Conservation (phyloP, 2,329 filamentous ascomycete species). For the Penicillium sumatraense region DNA sequence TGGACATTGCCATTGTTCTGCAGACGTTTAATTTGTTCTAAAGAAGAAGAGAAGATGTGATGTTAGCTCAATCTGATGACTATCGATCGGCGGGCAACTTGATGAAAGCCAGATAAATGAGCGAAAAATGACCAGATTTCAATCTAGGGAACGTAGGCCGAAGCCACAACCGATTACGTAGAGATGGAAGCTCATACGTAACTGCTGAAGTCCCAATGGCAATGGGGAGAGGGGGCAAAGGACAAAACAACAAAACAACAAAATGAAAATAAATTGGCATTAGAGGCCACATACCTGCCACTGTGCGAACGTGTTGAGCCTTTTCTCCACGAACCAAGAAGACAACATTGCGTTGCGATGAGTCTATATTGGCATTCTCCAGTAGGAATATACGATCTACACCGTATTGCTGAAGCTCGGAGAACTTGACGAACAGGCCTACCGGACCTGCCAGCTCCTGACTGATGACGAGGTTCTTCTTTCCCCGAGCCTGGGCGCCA, state of each 20-base stretch:
- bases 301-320: slow-evolving; percentile 77
- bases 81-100: slow-evolving; percentile 42
- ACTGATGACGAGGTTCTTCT: slow-evolving; percentile 97
- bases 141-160: slow-evolving; percentile 57
- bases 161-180: slow-evolving; percentile 55
- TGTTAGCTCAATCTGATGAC: slow-evolving; percentile 66
- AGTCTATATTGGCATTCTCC: slow-evolving; percentile 93
- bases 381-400: slow-evolving; percentile 97
- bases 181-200: slow-evolving; percentile 56
- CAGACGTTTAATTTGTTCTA: slow-evolving; percentile 89
- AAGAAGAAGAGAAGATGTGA: slow-evolving; percentile 19
- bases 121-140: slow-evolving; percentile 29
- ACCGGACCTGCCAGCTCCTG: slow-evolving; percentile 86
- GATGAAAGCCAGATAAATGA: slow-evolving; percentile 50
- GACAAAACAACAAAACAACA: slow-evolving; percentile 3
- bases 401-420: slow-evolving; percentile 93
- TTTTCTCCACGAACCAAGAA: slow-evolving; percentile 93
- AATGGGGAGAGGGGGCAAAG: not conserved
- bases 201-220: slow-evolving; percentile 60
- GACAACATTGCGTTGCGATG: slow-evolving; percentile 90
- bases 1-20: slow-evolving; percentile 85
- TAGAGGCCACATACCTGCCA: slow-evolving; percentile 73
- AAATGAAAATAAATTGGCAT: slow-evolving; percentile 11
- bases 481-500: slow-evolving; percentile 79
- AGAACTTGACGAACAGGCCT: slow-evolving; percentile 91